phyloP scores from a whole-genome alignment of 148 eudicot species.

The Arctostaphylos glauca region DNA sequence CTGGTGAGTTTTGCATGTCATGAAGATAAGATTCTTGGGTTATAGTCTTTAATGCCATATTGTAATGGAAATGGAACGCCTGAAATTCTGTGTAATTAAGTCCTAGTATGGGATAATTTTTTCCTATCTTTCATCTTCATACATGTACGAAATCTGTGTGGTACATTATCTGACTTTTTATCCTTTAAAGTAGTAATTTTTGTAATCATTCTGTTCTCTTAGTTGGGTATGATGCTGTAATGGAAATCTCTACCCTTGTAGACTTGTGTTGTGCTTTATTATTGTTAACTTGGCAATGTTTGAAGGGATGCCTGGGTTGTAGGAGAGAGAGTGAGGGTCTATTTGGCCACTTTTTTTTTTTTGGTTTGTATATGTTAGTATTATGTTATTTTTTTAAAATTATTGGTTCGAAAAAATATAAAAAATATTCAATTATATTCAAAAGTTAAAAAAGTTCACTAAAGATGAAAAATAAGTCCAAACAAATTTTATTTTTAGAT shows the following conservation, averaged over 20 bases:
- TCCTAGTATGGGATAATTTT: background rate
- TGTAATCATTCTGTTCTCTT: background rate
- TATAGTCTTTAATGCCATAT: background rate
- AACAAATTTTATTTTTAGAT: too few relatives aligned
- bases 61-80: background rate
- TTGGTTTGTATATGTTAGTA: too few relatives aligned
- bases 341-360: too few relatives aligned
- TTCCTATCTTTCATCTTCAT: background rate
- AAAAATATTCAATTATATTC: too few relatives aligned
- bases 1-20: background rate
- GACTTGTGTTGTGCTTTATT: too few relatives aligned
- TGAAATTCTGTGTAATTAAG: background rate
- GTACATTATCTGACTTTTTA: background rate
- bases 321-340: too few relatives aligned
- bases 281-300: too few relatives aligned
- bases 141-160: background rate
- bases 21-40: background rate
- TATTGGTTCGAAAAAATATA: too few relatives aligned
- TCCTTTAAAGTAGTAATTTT: background rate
- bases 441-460: too few relatives aligned
- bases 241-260: background rate
- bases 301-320: too few relatives aligned
- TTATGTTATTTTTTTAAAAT: too few relatives aligned
- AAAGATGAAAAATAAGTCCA: too few relatives aligned
- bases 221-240: background rate